Base-by-base conservation (phyloP, 1,284 basidiomycete species). In the Puccinia polysora region DNA sequence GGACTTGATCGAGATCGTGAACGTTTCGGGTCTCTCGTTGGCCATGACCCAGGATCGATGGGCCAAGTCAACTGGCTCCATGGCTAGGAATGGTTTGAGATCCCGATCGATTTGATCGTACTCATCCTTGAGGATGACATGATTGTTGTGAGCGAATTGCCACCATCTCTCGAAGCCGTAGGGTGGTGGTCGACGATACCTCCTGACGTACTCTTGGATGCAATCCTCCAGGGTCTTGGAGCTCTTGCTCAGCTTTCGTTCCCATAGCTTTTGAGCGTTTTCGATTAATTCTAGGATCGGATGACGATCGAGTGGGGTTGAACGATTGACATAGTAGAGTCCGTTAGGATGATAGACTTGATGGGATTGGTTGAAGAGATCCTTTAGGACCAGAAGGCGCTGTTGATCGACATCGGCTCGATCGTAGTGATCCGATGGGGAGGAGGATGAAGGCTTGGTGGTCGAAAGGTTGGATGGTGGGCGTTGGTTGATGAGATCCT, bases 151-250 rank as follows among this genome's bases (percentile, higher is more conserved):
- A 6, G 50, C 69, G 38, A 49, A 72, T 56, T 72, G 28, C 59
- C 59, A 72, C 69, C 69, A 72, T 28, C 58, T 63, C 34, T 72
- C 69, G 34, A 72, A 72, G 7, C 69, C 69, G 25, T 23, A 72
- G 10, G 69, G 69, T 23, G 69, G 69, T 23, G 60, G 28, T 36
- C 60, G 45, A 20, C 58, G 40, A 43, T 72, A 72, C 43, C 69
- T 32, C 34, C 69, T 25, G 2, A 49, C 20, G 18, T 72, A 72
- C 56, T 72, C 69, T 7, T 36, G 40, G 2, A 72, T 38, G n/a
- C 47, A 50, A 34, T 72, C 60, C 1, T 18, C 15, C 23, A 72
- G 32, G 49, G 6, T 72, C 34, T 56, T 63, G 2, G 69, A 72
- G 30, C 20, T 56, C 32, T 38, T 20, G 1, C 1, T 6, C 23